Conservation (phyloP, 768 basidiomycete genomes). For the Floccularia luteovirens region DNA sequence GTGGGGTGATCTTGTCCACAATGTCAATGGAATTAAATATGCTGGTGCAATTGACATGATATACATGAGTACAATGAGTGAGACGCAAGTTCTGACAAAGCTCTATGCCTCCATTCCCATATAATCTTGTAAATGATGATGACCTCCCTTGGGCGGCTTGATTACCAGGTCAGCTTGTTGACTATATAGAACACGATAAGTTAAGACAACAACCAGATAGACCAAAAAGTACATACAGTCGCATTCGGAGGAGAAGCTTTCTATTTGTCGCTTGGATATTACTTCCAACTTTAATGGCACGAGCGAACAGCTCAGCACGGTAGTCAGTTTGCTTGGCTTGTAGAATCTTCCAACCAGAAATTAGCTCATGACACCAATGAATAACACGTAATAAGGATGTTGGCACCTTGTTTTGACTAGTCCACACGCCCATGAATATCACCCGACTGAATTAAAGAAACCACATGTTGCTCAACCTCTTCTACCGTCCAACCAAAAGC, state of each 20-base stretch:
- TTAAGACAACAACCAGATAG: neutral
- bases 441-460: constrained; percentile 69
- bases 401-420: constrained; percentile 77
- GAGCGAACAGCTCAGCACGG: constrained; percentile 67
- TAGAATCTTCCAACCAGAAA: constrained; percentile 46
- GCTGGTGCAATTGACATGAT: no score
- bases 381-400: no score
- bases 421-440: constrained; percentile 81
- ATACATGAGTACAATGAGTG: no score
- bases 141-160: neutral
- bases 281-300: constrained; percentile 65
- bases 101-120: no score
- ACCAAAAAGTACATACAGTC: constrained; percentile 50
- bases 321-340: constrained; percentile 75
- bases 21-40: no score
- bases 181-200: neutral
- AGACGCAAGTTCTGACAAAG: no score
- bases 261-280: constrained; percentile 69
- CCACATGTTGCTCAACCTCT: constrained; percentile 67
- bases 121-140: no score
- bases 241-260: constrained; percentile 77
- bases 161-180: constrained; percentile 1
- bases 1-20: no score
- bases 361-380: no score
- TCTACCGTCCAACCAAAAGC: constrained; percentile 81